A percentile compares a stretch with the other conserved stretches of the same genome.
Evolutionary conservation across 805 yeast species (phyloP).

Genomic region (Yarrowia porcina): DNA sequence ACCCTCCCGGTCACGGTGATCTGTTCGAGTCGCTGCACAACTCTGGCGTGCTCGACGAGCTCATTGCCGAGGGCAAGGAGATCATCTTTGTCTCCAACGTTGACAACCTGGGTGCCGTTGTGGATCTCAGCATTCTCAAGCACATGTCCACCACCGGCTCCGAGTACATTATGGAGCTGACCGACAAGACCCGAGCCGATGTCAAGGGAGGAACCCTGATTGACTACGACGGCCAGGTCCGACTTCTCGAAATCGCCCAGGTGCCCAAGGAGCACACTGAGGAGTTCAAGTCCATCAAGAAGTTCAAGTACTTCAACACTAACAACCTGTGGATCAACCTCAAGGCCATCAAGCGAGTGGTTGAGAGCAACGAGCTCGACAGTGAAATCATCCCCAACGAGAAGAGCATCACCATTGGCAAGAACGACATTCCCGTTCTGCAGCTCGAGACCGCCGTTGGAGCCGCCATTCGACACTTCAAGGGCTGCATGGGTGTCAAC

Average conservation of each 20-base stretch:
- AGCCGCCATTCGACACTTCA: conserved; percentile 95
- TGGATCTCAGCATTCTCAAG: conserved; percentile 80
- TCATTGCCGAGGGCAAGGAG: conserved; percentile 92
- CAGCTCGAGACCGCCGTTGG: conserved; percentile 99
- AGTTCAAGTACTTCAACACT: conserved; percentile 97
- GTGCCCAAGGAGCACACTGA: conserved; percentile 98
- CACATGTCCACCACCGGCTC: conserved; percentile 91
- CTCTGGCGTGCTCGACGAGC: conserved; percentile 86
- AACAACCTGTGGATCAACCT: conserved; percentile 97
- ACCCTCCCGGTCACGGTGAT: conserved; percentile 99
- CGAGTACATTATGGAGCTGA: conserved; percentile 97
- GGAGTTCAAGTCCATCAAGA: conserved; percentile 96
- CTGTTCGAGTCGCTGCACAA: conserved; percentile 84
- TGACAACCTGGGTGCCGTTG: conserved; percentile 98
- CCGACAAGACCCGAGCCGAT: conserved; percentile 98
- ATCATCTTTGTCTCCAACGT: conserved; percentile 94
- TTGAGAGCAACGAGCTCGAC: conserved; percentile 75
- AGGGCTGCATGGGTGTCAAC: conserved; percentile 94
- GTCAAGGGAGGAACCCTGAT: conserved; percentile 99
- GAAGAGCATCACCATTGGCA: conserved; percentile 76
- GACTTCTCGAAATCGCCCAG: conserved; percentile 94
- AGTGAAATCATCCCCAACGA: conserved; percentile 95
- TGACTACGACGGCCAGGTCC: conserved; percentile 90
- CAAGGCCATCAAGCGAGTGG: conserved; percentile 88
- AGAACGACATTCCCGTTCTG: conserved; percentile 74